A percentile compares a stretch with the other conserved stretches of the same genome.
phyloP scores from a whole-genome alignment of 208 protist species.

The Crithidia bombi region DNA sequence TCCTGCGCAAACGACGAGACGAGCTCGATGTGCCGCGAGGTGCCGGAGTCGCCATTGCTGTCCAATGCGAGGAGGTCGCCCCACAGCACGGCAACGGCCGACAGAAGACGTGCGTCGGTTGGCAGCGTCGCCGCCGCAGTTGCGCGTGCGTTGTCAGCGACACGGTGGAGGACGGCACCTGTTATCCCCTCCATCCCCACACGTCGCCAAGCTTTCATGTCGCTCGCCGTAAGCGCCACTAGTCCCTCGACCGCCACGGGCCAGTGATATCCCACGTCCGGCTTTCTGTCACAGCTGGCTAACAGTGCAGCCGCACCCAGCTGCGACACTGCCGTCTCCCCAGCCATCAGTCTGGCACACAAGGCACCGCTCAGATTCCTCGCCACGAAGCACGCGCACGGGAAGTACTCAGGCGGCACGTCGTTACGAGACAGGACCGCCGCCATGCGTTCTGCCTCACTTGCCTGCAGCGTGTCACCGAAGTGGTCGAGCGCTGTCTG shows the following conservation, averaged over 20 bases:
- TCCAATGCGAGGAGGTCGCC: constrained; percentile 18
- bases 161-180: constrained; percentile 13
- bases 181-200: constrained; percentile 39
- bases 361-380: constrained; percentile 2
- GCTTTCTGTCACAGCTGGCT: constrained; percentile 12
- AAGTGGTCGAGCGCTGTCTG: constrained; percentile 19
- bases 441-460: constrained; percentile 15
- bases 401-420: constrained; percentile 33
- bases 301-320: constrained; percentile 30
- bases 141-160: constrained; percentile 2
- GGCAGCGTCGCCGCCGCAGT: neutral
- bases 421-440: constrained; percentile 10
- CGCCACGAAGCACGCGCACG: constrained; percentile 33
- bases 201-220: constrained; percentile 16
- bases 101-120: constrained; percentile 5
- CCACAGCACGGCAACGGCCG: constrained; percentile 34
- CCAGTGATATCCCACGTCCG: neutral
- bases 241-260: constrained; percentile 1
- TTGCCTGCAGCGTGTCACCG: constrained; percentile 10
- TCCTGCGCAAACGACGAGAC: constrained; percentile 18
- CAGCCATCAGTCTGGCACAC: constrained; percentile 8
- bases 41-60: neutral
- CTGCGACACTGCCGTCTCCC: constrained; percentile 2
- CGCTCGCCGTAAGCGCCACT: constrained; percentile 2
- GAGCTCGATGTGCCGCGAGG: constrained; percentile 6